phyloP scores from a whole-genome alignment of 2,329 filamentous ascomycete genomes.

The Colletotrichum gloeosporioides region DNA sequence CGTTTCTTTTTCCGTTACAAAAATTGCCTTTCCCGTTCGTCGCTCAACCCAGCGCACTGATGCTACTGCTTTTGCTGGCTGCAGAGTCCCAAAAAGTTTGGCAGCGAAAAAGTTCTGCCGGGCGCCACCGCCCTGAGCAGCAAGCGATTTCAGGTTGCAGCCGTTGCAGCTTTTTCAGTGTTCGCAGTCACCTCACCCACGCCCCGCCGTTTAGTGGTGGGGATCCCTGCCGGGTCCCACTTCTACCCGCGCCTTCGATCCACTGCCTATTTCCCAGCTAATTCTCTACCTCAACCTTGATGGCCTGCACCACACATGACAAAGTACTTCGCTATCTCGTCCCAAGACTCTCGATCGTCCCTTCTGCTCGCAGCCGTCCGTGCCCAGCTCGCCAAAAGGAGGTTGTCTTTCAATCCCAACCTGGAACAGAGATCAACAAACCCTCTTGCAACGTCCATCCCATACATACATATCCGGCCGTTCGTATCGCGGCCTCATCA shows the following conservation, averaged over 20 bases:
- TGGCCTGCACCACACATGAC: accelerated
- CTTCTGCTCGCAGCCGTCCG: not conserved
- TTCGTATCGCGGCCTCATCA: not conserved
- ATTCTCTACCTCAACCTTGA: not conserved
- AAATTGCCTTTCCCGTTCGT: not conserved
- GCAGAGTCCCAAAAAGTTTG: slow-evolving; percentile 14
- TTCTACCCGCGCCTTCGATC: slow-evolving; percentile 12
- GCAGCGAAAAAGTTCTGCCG: slow-evolving; percentile 17
- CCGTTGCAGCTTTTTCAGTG: not conserved
- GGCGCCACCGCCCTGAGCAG: not conserved
- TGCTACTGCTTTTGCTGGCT: not conserved
- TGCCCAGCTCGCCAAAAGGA: not conserved
- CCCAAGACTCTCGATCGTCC: not conserved
- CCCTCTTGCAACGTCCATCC: not conserved
- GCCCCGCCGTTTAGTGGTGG: not conserved
- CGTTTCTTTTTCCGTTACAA: not conserved
- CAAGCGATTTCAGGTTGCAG: not conserved
- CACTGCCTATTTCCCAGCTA: not conserved
- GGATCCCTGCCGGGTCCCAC: not conserved
- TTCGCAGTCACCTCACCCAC: slow-evolving; percentile 14
- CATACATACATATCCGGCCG: not conserved
- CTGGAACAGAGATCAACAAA: not conserved
- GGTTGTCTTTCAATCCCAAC: not conserved
- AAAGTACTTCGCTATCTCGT: not conserved
- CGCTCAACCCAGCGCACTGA: not conserved